Conservation (phyloP, 2,329 filamentous ascomycete species). For the Fusarium xylarioides region DNA sequence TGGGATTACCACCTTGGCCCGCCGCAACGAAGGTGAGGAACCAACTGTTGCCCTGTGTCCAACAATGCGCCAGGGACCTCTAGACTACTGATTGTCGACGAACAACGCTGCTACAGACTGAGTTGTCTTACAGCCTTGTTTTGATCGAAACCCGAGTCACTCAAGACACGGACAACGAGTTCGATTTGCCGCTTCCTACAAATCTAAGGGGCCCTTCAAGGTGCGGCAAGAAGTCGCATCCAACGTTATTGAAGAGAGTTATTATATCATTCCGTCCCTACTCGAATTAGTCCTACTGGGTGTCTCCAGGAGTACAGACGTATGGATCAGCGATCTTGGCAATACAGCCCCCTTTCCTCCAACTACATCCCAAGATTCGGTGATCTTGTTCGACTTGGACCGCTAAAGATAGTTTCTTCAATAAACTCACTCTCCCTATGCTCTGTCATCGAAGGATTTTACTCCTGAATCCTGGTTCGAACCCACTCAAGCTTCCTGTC, state of each 20-base stretch:
- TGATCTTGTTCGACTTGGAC: neutral
- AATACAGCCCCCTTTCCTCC: neutral
- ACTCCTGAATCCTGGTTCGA: no score
- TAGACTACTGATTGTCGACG: neutral
- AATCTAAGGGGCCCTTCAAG: neutral
- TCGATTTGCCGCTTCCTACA: no score
- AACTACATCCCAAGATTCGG: neutral
- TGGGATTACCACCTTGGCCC: no score
- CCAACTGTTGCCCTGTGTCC: rapidly evolving
- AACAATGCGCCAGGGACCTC: no score
- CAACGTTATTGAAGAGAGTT: neutral
- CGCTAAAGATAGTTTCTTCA: rapidly evolving
- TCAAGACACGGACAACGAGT: rapidly evolving
- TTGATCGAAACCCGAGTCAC: neutral
- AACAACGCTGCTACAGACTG: neutral
- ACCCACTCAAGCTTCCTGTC: neutral
- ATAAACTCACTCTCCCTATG: neutral
- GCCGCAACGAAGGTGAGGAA: neutral
- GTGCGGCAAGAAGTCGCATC: neutral
- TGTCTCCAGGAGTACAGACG: no score
- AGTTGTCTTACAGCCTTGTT: neutral
- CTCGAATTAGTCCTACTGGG: no score
- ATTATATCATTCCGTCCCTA: no score
- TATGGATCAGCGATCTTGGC: neutral
- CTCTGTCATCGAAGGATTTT: neutral